Percentiles rank a stretch among this genome's conserved stretches.
phyloP scores from a whole-genome alignment of 805 yeast species.

The Yamadazyma philogaea region DNA sequence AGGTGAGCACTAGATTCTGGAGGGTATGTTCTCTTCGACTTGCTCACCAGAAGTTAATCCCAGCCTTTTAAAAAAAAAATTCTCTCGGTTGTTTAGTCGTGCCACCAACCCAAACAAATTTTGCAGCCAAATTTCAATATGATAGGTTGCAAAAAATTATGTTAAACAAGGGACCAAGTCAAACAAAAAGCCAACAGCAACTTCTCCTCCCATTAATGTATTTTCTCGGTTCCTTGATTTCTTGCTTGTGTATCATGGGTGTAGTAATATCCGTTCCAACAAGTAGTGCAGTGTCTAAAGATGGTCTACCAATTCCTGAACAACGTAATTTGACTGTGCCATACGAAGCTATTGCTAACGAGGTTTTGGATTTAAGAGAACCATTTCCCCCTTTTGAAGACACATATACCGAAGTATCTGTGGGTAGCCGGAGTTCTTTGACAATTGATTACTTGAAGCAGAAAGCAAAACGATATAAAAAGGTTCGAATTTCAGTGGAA shows the following conservation, averaged over 20 bases:
- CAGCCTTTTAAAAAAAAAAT: too few relatives aligned
- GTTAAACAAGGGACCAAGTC: too few relatives aligned
- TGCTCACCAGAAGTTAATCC: too few relatives aligned
- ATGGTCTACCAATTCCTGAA: not conserved
- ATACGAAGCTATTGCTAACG: not conserved
- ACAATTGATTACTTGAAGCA: conserved; percentile 2
- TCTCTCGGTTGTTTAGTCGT: too few relatives aligned
- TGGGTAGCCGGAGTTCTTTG: conserved; percentile 2
- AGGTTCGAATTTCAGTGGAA: conserved; percentile 2
- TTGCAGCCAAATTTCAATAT: too few relatives aligned
- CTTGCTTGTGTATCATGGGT: not conserved
- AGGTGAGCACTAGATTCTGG: too few relatives aligned
- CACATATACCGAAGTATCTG: conserved; percentile 3
- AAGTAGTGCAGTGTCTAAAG: not conserved
- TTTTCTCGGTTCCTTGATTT: not conserved
- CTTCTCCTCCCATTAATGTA: not conserved
- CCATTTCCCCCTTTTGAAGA: conserved; percentile 5
- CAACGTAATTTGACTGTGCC: not conserved
- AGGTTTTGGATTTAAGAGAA: conserved; percentile 9
- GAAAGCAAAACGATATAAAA: not conserved
- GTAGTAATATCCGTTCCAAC: not conserved
- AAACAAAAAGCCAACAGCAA: too few relatives aligned
- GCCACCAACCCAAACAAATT: too few relatives aligned
- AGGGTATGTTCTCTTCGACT: too few relatives aligned
- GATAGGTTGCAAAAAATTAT: too few relatives aligned